Percentiles rank a stretch among this genome's conserved stretches.
Conservation (phyloP, 305 asterid species). For the Ajuga reptans region DNA sequence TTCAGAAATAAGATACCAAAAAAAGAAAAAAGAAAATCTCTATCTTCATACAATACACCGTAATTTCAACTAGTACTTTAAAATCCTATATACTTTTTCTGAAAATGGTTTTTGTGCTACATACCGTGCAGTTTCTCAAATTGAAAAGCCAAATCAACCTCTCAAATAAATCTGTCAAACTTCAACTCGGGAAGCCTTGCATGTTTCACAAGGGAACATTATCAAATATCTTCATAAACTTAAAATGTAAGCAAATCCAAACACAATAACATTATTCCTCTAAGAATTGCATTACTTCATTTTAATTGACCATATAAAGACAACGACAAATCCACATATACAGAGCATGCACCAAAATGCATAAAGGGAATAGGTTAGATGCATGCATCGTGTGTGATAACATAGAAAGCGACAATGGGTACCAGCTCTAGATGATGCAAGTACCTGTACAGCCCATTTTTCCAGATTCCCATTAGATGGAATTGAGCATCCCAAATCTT, state of each 20-base stretch:
- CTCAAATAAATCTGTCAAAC: not conserved
- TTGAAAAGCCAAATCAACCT: not conserved
- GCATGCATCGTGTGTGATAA: slow-evolving; percentile 9
- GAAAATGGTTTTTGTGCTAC: not conserved
- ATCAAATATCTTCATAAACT: not conserved
- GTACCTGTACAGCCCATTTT: slow-evolving; percentile 87
- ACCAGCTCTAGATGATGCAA: slow-evolving; percentile 16
- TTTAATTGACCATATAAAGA: not conserved
- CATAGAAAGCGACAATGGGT: slow-evolving; percentile 8
- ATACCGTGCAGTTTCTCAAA: not conserved
- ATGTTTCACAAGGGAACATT: not conserved
- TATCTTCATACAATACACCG: not conserved
- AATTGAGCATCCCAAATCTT: slow-evolving; percentile 77
- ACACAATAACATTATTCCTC: not conserved
- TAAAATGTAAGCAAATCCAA: not conserved
- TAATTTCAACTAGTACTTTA: not conserved
- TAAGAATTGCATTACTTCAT: not conserved
- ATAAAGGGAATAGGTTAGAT: not conserved
- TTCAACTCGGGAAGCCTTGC: not conserved
- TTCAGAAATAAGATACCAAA: not conserved
- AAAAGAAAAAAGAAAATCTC: too few relatives aligned
- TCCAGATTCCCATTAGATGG: slow-evolving; percentile 83
- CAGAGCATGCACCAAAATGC: not conserved
- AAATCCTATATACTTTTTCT: not conserved
- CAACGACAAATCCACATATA: not conserved